A percentile compares a stretch with the other conserved stretches of the same genome.
phyloP scores from a whole-genome alignment of 352 stramenopile genomes.

The Phytophthora foliorum region DNA sequence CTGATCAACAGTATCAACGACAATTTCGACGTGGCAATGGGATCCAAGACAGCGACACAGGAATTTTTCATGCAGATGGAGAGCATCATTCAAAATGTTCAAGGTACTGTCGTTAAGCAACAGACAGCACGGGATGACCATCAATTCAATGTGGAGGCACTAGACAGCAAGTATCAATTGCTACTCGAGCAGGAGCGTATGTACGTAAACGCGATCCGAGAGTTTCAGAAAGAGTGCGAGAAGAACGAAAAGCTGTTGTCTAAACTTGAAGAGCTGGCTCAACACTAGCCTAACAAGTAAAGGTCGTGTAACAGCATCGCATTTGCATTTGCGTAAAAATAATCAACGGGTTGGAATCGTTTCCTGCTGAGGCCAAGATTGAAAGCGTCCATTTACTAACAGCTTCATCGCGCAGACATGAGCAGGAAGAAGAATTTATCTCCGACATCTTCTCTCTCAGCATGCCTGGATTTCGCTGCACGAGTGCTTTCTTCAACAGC shows the following conservation, averaged over 20 bases:
- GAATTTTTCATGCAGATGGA: conserved; percentile 87
- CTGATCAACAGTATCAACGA: conserved; percentile 89
- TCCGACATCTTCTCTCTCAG: conserved; percentile 40
- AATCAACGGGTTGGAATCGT: conserved; percentile 23
- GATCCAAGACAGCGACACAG: conserved; percentile 60
- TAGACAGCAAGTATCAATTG: conserved; percentile 85
- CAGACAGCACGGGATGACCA: conserved; percentile 51
- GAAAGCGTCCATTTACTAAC: not conserved
- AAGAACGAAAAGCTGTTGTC: conserved; percentile 79
- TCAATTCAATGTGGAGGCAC: conserved; percentile 57
- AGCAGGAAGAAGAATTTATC: conserved; percentile 44
- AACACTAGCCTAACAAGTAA: conserved; percentile 11
- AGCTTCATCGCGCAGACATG: conserved; percentile 10
- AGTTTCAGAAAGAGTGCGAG: conserved; percentile 92
- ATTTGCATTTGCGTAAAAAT: conserved; percentile 40
- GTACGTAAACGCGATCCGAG: conserved; percentile 88
- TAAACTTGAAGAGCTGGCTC: conserved; percentile 19
- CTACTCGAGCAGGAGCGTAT: conserved; percentile 78
- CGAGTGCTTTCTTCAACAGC: conserved; percentile 37
- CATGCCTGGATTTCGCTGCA: conserved; percentile 59
- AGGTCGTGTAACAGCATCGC: conserved; percentile 6
- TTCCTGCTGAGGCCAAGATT: conserved; percentile 1
- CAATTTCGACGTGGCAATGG: conserved; percentile 87
- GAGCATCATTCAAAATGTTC: conserved; percentile 72
- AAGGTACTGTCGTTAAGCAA: conserved; percentile 64